These are phyloP conservation scores for Aspergillus spinulosporus DNA, from an alignment of 2,329 filamentous ascomycete species.

Conservation along the genomic window DNA sequence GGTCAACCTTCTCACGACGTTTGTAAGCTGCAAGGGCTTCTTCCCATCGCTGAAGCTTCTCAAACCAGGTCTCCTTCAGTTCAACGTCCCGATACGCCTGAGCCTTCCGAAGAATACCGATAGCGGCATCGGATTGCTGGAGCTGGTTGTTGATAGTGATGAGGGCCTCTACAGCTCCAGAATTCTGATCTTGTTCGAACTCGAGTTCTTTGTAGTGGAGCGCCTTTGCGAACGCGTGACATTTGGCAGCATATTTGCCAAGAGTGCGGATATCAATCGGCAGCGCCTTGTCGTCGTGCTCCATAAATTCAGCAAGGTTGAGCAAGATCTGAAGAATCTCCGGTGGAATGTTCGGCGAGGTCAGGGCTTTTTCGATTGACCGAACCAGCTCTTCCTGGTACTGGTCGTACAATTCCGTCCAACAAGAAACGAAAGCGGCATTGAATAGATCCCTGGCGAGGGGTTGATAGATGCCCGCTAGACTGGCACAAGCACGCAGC, in stretches of 20 bases:
- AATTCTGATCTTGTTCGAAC: constrained; percentile 96
- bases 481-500: constrained; percentile 83
- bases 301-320: constrained; percentile 99
- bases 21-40: constrained; percentile 92
- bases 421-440: constrained; percentile 97
- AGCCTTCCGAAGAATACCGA: constrained; percentile 93
- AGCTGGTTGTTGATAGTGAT: constrained; percentile 99
- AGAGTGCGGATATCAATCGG: constrained; percentile 96
- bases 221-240: constrained; percentile 96
- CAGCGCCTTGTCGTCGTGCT: constrained; percentile 96
- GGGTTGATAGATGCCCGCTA: constrained; percentile 88
- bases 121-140: constrained; percentile 96
- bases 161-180: constrained; percentile 89
- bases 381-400: constrained; percentile 96
- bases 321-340: constrained; percentile 92
- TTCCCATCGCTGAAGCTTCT: constrained; percentile 97
- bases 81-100: constrained; percentile 96
- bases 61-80: constrained; percentile 97
- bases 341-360: constrained; percentile 91
- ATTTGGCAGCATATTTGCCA: constrained; percentile 91
- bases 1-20: constrained; percentile 73
- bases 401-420: constrained; percentile 95
- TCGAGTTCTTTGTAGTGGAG: constrained; percentile 98
- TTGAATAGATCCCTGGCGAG: constrained; percentile 95
- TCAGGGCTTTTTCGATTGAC: constrained; percentile 93